Evolutionary conservation across 805 yeast species (phyloP).

Genomic region (Peterozyma toletana): DNA sequence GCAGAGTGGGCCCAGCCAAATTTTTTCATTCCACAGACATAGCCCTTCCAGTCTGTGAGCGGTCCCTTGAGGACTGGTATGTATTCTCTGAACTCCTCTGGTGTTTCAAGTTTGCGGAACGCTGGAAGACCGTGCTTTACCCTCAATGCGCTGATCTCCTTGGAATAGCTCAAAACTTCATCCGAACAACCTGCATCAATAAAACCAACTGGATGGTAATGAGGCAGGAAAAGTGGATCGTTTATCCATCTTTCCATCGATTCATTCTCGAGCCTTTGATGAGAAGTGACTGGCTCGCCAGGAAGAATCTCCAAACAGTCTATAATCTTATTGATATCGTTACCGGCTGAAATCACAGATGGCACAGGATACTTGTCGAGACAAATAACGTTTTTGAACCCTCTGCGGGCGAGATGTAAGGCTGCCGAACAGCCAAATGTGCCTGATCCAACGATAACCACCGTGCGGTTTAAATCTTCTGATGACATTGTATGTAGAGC

Average conservation of each 20-base stretch:
- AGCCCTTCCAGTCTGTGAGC: constrained; percentile 20
- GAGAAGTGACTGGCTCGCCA: constrained; percentile 14
- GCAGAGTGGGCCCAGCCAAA: constrained; percentile 25
- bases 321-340: constrained; percentile 22
- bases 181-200: constrained; percentile 12
- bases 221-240: constrained; percentile 15
- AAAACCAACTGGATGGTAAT: constrained; percentile 20
- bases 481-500: too few species aligned
- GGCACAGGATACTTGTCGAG: constrained; percentile 23
- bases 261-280: constrained; percentile 20
- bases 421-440: constrained; percentile 27
- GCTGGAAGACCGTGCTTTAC: constrained; percentile 3
- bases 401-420: constrained; percentile 14
- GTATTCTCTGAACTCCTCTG: constrained; percentile 7
- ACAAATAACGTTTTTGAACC: constrained; percentile 14
- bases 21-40: constrained; percentile 12
- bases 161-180: constrained; percentile 8
- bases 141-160: constrained; percentile 3
- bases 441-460: constrained; percentile 22
- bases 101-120: constrained; percentile 2
- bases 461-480: too few species aligned
- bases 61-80: constrained; percentile 11
- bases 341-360: constrained; percentile 23
- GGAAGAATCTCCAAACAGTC: too few species aligned
- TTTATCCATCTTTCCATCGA: constrained; percentile 20